Evolutionary conservation across 306 rosid genomes (phyloP), one percentile per base, ranked within the genome.

Genomic region (Hippophae tibetana): DNA sequence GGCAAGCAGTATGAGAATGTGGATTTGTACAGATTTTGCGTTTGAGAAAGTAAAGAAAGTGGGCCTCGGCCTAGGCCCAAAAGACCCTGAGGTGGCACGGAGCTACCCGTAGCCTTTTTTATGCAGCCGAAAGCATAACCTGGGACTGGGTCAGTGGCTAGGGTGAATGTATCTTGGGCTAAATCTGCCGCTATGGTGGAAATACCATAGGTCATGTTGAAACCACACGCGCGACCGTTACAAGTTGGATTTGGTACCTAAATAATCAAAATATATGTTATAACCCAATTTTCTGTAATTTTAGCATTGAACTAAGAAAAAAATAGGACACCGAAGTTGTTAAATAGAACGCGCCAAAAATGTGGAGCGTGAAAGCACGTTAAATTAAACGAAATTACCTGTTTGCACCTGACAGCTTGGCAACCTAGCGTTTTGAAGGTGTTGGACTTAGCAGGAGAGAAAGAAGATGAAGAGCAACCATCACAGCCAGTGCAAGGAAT

Each of bases 1-100:
- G 99, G 99, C 52, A 93, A 73, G 67, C 99, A 93, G 62, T 93
- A 93, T 3, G 99, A 93, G 68, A 93, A 93, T n/a, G 94, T 93
- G 41, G 95, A 93, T 7, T 69, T 31, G 72, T 93, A 93, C 3
- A 93, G 74, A 7, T 74, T 70, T 48, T 93, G 90, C 66, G 85
- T 77, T 66, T 93, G 99, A 7, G 85, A 73, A 14, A 93, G 60
- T 0, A 93, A 81, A 0, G 99, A 88, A 6, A 93, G 66, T 7
- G 95, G 88, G 73, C 99, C 99, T 52, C 99, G 86, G 76, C 99
- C 95, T 47, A 93, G 62, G 54, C 99, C 99, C 71, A 93, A 76
- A 3, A 93, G 69, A 0, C 99, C 99, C 38, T 93, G 99, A 1
- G 70, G 82, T 0, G 99, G 99, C 0, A 76, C 63, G 0, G 99